Base-by-base conservation (phyloP, 768 basidiomycete species). In the Russula griseocarnosa region DNA sequence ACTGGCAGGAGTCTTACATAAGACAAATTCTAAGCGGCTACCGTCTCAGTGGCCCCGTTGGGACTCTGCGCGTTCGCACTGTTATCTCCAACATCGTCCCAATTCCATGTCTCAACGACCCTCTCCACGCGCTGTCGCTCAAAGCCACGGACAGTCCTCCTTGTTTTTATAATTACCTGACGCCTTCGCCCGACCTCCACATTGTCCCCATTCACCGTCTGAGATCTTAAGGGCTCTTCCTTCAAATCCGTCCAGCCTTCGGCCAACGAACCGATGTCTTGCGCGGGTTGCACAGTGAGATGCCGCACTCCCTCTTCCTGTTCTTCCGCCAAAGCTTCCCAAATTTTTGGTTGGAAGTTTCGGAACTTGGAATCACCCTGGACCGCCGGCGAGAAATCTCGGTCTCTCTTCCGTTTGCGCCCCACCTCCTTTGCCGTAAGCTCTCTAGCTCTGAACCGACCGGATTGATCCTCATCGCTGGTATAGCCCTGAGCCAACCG, bases 111-210 rank as follows among this genome's bases (percentile, higher is more conserved):
- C 74, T 92, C 90, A 49, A 86, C 74, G 28, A 78, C 75, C 63
- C 90, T 82, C 70, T 88, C 86, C 66, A 90, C 82, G 55, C 83
- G 81, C 67, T 92, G 89, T 67, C 89, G 77, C 71, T 91, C 90
- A 47, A 90, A 49, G 24, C 86, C 83, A 32, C 77, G 76, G 47
- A 69, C 74, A 10, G 81, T 83, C 72, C 77, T 80, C 65, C 87
- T 80, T 64, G 86, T 78, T 73, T 83, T 87, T 22, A 86, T 73
- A 9, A 83, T 76, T 40, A 83, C 77, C 58, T 83, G 81, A 53
- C 76, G 77, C 47, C 71, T 79, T 58, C 82, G 76, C 55, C 77
- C 77, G 7, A 77, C 83, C n/a, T 68, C 74, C 30, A 74, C 78
- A 58, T 69, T 74, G 42, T 69, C 71, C 47, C 63, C 58, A 20